phyloP scores from a whole-genome alignment of 148 eudicot species.

The Fagopyrum esculentum region DNA sequence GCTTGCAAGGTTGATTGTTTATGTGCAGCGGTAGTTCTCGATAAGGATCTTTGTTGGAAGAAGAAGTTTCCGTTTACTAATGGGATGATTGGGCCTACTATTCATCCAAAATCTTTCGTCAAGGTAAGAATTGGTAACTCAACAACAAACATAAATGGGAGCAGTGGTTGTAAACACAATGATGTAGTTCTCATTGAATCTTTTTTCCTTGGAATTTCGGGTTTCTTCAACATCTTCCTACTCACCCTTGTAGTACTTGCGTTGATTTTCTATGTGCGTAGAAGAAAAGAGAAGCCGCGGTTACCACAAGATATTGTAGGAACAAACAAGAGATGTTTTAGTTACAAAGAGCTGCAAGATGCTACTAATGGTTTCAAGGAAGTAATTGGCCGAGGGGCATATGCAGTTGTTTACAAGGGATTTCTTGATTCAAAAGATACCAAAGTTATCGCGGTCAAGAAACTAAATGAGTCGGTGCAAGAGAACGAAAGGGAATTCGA shows the following conservation, averaged over 20 bases:
- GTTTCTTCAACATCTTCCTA: slow-evolving; percentile 17
- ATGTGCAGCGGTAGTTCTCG: slow-evolving; percentile 29
- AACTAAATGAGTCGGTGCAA: no score
- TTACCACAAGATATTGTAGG: slow-evolving; percentile 22
- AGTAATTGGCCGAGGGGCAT: no score
- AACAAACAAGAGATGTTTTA: no score
- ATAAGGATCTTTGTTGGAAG: slow-evolving; percentile 18
- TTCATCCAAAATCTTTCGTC: slow-evolving; percentile 14
- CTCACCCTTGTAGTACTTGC: slow-evolving; percentile 12
- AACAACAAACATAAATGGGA: background rate
- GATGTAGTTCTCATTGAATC: background rate
- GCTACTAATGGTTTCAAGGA: no score
- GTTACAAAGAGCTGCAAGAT: no score
- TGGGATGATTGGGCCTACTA: slow-evolving; percentile 12
- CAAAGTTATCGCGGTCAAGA: no score
- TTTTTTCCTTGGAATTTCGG: slow-evolving; percentile 21
- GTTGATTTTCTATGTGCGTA: slow-evolving; percentile 8
- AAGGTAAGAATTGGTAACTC: slow-evolving; percentile 13
- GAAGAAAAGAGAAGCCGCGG: slow-evolving; percentile 17
- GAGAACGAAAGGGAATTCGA: no score
- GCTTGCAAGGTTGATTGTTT: slow-evolving; percentile 44
- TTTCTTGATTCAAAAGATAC: no score
- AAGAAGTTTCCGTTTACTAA: slow-evolving; percentile 26
- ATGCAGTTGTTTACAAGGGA: no score
- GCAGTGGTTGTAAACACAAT: slow-evolving; percentile 4